Base-by-base conservation (phyloP, 1,139 yeast species). In the Meyerozyma sp. region DNA sequence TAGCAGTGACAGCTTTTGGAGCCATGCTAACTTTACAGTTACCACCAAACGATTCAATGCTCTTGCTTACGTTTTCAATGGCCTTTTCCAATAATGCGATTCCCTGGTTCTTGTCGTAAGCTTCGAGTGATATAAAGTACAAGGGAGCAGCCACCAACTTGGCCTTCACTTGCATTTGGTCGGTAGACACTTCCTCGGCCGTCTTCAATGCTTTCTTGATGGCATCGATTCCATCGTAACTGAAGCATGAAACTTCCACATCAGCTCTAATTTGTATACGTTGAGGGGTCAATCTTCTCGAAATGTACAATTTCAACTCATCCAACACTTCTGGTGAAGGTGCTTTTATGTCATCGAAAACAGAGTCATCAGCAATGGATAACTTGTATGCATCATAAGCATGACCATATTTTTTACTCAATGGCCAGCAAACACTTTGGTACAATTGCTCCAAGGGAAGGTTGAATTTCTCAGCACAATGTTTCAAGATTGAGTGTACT, bases 181-280 rank as follows among this genome's bases (percentile, higher is more conserved):
- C 96, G 39, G 91, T 86, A 50, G 94, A 80, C 46, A 86, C 70
- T 23, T 75, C 79, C 71, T 93, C 98, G 43, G 96, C 98, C 23
- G 91, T 85, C 54, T 78, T 75, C 55, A 93, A 78, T 28, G 98
- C 96, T 49, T 75, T 77, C 70, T 91, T 91, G 61, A 93, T 91
- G 52, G 98, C 98, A 64, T 91, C 96, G 55, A 93, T 90, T 65
- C 99, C 99, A 65, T 93, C 98, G 67, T 93, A 93, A 53, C 94
- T 80, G 73, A 91, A 93, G 66, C 98, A 93, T 30, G 97, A 90
- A 36, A 93, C 98, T 66, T 93, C 98, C 44, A 93, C 87, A 65
- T 93, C 98, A 25, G 98, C 96, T 68, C 98, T 86, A 61, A 94
- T 86, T 72, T 93, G 94, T 58, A 90, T 90, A 36, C 98, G 96